Conservation (phyloP, 2,329 filamentous ascomycete species). For the Colletotrichum orbiculare region DNA sequence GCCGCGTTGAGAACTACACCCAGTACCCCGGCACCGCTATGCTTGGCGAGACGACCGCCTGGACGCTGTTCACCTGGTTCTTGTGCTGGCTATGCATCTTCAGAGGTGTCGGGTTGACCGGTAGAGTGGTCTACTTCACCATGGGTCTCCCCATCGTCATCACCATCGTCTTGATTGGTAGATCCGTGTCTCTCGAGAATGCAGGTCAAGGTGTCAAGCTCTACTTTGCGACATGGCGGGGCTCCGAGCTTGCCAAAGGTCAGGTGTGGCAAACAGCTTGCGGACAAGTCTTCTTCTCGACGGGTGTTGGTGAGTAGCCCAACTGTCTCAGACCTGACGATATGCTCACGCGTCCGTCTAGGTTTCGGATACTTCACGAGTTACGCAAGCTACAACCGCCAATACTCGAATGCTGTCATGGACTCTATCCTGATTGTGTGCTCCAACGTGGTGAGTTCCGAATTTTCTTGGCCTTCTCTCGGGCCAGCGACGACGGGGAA, state of each 20-base stretch:
- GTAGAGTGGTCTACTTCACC: slow-evolving; percentile 70
- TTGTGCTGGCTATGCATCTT: slow-evolving; percentile 70
- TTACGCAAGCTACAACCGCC: slow-evolving; percentile 68
- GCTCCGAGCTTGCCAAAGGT: slow-evolving; percentile 60
- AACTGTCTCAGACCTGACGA: slow-evolving; percentile 60
- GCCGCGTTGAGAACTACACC: slow-evolving; percentile 47
- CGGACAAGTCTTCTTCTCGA: slow-evolving; percentile 53
- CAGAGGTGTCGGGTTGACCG: slow-evolving; percentile 67
- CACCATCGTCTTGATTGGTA: slow-evolving; percentile 66
- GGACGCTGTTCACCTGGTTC: slow-evolving; percentile 68
- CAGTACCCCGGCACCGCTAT: slow-evolving; percentile 58
- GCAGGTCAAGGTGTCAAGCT: slow-evolving; percentile 63
- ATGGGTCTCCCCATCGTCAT: slow-evolving; percentile 69
- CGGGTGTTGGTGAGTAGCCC: slow-evolving; percentile 47
- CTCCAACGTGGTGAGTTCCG: slow-evolving; percentile 55
- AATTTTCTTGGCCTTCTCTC: too few relatives aligned
- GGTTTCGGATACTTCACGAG: slow-evolving; percentile 60
- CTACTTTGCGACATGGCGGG: slow-evolving; percentile 58
- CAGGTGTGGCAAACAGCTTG: slow-evolving; percentile 69
- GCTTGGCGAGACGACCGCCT: slow-evolving; percentile 67
- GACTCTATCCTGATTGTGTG: slow-evolving; percentile 66
- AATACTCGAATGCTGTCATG: slow-evolving; percentile 68
- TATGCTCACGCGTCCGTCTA: not conserved
- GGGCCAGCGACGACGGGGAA: too few relatives aligned
- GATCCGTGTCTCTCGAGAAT: slow-evolving; percentile 64